Evolutionary conservation across 345 rosid species (phyloP).

Genomic region (Eucalyptus decipiens): DNA sequence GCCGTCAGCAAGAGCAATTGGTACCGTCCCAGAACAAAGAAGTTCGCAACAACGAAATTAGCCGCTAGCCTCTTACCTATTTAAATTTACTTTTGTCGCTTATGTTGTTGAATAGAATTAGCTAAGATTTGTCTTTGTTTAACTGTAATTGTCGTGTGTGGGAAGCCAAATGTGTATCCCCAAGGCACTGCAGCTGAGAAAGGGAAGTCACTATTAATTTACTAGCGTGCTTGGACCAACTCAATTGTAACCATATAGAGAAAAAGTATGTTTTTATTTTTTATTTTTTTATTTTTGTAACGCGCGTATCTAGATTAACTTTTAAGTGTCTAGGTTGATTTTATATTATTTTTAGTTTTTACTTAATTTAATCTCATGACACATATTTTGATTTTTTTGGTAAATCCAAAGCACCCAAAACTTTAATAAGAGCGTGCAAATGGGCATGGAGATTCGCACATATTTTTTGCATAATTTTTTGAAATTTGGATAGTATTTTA

Average conservation of each 20-base stretch:
- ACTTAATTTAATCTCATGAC: neutral
- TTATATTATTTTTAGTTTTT: too few species aligned
- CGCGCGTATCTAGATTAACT: neutral
- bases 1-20: neutral
- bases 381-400: too few species aligned
- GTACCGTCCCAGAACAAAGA: neutral
- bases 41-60: neutral
- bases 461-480: neutral
- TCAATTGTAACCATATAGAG: neutral
- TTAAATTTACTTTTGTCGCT: neutral
- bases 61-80: neutral
- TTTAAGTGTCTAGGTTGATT: too few species aligned
- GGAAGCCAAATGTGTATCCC: neutral
- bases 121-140: neutral
- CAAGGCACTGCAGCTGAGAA: neutral
- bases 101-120: neutral
- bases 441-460: neutral
- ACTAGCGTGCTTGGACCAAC: neutral
- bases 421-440: neutral
- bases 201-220: neutral
- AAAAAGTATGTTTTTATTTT: too few species aligned
- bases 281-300: neutral
- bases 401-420: neutral
- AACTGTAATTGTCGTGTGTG: neutral
- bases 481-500: too few species aligned